A percentile compares a stretch with the other conserved stretches of the same genome.
Evolutionary conservation across 2,329 filamentous ascomycete genomes (phyloP).

Genomic region (Trichoderma brevicompactum): DNA sequence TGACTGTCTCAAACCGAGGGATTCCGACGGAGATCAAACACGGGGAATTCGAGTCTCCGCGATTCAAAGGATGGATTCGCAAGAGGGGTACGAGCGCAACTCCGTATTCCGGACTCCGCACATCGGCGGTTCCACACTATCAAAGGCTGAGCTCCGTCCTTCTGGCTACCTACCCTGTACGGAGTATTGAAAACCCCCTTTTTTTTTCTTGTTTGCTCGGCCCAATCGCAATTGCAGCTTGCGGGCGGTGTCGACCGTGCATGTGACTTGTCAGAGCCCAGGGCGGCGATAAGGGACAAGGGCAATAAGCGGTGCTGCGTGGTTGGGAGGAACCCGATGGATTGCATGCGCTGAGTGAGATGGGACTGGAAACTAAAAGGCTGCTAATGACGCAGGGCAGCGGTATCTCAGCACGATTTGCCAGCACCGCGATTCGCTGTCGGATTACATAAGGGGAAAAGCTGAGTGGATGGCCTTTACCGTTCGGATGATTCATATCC

Average conservation of each 20-base stretch:
- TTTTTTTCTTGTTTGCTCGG: not conserved
- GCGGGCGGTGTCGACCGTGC: not conserved
- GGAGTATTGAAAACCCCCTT: not conserved
- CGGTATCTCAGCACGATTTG: too few species aligned
- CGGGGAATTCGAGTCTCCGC: too few species aligned
- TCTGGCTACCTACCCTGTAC: not conserved
- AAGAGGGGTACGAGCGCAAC: too few species aligned
- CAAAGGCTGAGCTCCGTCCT: too few species aligned
- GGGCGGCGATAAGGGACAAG: not conserved
- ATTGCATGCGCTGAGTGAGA: not conserved
- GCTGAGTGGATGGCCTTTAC: not conserved
- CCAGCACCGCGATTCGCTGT: too few species aligned
- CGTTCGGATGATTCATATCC: too few species aligned
- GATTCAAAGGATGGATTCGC: too few species aligned
- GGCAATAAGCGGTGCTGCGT: not conserved
- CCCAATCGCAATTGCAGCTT: not conserved
- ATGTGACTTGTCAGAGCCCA: not conserved
- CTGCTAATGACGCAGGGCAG: not conserved
- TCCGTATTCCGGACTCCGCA: not conserved
- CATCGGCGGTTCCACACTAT: not conserved
- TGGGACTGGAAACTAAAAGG: not conserved
- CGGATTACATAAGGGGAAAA: not conserved
- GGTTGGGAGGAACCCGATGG: not conserved
- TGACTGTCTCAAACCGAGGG: too few species aligned
- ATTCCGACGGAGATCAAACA: too few species aligned